Conservation (phyloP, 2,329 filamentous ascomycete genomes). For the Fusarium liriodendri region DNA sequence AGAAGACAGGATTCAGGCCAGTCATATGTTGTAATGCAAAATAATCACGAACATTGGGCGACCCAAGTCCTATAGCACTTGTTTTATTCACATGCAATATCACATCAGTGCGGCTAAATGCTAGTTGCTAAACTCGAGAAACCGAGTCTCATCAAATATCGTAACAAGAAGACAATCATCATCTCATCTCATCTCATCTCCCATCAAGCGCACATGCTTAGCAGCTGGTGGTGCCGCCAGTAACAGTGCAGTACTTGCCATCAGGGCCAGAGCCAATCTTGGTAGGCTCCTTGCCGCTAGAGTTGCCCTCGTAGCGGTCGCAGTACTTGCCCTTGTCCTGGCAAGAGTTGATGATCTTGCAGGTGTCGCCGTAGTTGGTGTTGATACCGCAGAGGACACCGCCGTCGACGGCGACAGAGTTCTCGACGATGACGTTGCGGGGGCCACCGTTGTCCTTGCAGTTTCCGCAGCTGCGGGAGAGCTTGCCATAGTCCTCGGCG, state of each 20-base stretch:
- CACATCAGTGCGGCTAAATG: not conserved
- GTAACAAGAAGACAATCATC: not conserved
- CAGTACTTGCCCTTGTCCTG: conserved; percentile 39
- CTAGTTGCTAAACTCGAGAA: not conserved
- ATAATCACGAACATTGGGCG: not conserved
- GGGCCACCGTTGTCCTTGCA: conserved; percentile 34
- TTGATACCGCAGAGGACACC: conserved; percentile 42
- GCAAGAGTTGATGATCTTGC: conserved; percentile 37
- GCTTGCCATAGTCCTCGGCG: conserved; percentile 53
- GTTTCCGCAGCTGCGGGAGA: conserved; percentile 62
- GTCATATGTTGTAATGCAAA: not conserved
- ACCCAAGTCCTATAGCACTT: not conserved
- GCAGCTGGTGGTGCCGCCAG: conserved; percentile 21
- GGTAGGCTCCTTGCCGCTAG: conserved; percentile 33
- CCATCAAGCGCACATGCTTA: conserved; percentile 12
- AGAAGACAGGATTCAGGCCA: not conserved
- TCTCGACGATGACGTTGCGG: conserved; percentile 35
- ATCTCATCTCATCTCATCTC: not conserved
- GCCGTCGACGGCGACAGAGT: conserved; percentile 35
- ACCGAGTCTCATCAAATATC: not conserved
- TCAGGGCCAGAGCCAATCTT: conserved; percentile 41
- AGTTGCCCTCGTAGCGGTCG: conserved; percentile 36
- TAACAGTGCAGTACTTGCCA: conserved; percentile 31
- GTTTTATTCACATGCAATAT: not conserved
- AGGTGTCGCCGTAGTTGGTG: conserved; percentile 43